phyloP scores from a whole-genome alignment of 2,329 filamentous ascomycete genomes.

The Canariomyces notabilis region DNA sequence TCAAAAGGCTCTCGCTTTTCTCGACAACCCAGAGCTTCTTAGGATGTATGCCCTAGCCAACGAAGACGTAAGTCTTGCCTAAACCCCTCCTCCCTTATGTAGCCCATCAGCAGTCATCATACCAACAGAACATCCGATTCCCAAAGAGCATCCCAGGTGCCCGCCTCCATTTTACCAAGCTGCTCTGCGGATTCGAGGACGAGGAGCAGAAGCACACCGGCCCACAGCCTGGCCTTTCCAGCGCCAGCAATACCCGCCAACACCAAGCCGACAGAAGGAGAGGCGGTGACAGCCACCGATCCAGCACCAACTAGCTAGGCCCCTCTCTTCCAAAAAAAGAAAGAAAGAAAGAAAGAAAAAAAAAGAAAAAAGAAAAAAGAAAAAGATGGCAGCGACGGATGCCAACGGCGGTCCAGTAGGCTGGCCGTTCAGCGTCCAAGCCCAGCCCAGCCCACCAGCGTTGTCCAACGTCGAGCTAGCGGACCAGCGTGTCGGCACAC shows the following conservation, averaged over 20 bases:
- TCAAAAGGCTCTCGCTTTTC: conserved; percentile 47
- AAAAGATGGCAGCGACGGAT: no score
- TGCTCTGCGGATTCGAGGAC: conserved; percentile 50
- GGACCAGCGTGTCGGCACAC: no score
- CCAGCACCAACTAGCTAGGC: background rate
- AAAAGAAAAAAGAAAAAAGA: background rate
- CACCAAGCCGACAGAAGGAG: background rate
- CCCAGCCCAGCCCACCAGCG: no score
- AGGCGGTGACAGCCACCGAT: background rate
- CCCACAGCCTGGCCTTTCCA: background rate
- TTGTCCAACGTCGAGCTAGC: no score
- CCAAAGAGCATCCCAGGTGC: conserved; percentile 48
- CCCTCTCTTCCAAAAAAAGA: background rate
- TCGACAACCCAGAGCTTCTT: conserved; percentile 53
- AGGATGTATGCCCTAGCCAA: conserved; percentile 54
- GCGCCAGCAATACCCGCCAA: background rate
- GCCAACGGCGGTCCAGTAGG: no score
- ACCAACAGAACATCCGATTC: background rate
- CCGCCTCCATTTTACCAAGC: conserved; percentile 50
- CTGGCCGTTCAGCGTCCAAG: no score
- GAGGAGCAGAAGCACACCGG: conserved; percentile 13
- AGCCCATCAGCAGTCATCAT: background rate
- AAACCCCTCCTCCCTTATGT: no score
- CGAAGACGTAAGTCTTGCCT: conserved; percentile 43
- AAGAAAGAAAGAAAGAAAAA: background rate